Conservation (phyloP, 2,329 filamentous ascomycete genomes). For the Eutypa lata region DNA sequence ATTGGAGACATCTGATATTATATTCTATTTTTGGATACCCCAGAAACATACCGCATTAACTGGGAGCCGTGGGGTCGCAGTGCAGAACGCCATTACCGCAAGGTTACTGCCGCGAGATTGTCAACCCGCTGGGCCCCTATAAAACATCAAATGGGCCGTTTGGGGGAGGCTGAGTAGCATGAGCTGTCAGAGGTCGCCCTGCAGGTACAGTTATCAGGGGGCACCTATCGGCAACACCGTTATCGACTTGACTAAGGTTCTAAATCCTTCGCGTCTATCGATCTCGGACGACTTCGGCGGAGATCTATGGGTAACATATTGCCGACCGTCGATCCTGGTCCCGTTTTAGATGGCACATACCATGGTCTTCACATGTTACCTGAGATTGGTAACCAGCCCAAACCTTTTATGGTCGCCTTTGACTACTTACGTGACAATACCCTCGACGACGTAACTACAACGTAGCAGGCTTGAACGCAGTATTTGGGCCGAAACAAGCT, state of each 20-base stretch:
- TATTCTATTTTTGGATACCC: neutral
- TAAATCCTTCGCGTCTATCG: neutral
- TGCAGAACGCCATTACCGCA: neutral
- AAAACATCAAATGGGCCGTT: neutral
- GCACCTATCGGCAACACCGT: neutral
- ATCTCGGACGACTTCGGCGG: neutral
- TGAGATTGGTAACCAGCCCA: neutral
- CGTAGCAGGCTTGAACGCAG: neutral
- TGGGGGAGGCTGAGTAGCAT: neutral
- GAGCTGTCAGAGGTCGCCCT: neutral
- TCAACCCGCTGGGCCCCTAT: neutral
- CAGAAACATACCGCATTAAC: neutral
- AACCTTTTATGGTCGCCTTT: neutral
- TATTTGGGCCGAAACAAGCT: neutral
- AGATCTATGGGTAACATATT: neutral
- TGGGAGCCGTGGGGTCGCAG: neutral
- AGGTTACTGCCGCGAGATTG: neutral
- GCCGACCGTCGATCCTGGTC: neutral
- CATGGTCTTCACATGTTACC: neutral
- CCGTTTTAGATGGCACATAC: neutral
- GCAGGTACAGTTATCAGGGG: neutral
- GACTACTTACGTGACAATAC: neutral
- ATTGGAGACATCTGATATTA: neutral
- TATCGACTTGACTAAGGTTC: neutral
- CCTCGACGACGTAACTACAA: neutral